Percentiles rank a stretch among this genome's conserved stretches.
Conservation (phyloP, 495 filamentous ascomycete genomes). For the Neurospora sp. region DNA sequence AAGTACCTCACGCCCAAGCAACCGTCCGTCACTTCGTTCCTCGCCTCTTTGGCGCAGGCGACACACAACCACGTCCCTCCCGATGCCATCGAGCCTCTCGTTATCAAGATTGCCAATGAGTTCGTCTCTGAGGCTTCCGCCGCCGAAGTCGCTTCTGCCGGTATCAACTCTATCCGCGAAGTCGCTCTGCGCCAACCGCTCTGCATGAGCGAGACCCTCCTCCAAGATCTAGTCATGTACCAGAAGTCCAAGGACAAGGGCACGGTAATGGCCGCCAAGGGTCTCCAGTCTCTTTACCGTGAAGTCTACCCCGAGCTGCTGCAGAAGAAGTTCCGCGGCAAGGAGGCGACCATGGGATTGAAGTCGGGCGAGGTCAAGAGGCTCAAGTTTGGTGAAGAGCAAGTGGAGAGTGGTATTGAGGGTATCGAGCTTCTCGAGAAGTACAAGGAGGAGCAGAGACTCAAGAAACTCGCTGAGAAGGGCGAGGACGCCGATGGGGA, state of each 20-base stretch:
- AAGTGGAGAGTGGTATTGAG: slow-evolving; percentile 68
- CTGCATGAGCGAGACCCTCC: slow-evolving; percentile 85
- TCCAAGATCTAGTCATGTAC: slow-evolving; percentile 97
- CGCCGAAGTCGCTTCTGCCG: slow-evolving; percentile 81
- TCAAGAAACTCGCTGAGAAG: slow-evolving; percentile 56
- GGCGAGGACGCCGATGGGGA: slow-evolving; percentile 28
- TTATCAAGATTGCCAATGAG: slow-evolving; percentile 95
- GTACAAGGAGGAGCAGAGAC: slow-evolving; percentile 85
- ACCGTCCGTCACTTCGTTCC: slow-evolving; percentile 84
- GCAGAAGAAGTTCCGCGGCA: slow-evolving; percentile 81
- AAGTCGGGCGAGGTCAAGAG: slow-evolving; percentile 57
- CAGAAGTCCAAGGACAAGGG: slow-evolving; percentile 96
- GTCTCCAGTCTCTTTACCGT: slow-evolving; percentile 78
- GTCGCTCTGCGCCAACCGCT: slow-evolving; percentile 86
- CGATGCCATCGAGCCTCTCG: slow-evolving; percentile 80
- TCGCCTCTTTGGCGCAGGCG: slow-evolving; percentile 85
- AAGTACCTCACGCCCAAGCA: slow-evolving; percentile 86
- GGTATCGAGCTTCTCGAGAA: slow-evolving; percentile 84
- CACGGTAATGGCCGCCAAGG: slow-evolving; percentile 92
- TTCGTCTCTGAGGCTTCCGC: slow-evolving; percentile 95
- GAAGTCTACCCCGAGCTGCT: slow-evolving; percentile 85
- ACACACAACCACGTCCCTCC: slow-evolving; percentile 88
- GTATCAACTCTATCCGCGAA: slow-evolving; percentile 89
- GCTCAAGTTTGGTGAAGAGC: slow-evolving; percentile 68
- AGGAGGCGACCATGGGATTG: slow-evolving; percentile 80